A percentile compares a stretch with the other conserved stretches of the same genome.
These are phyloP conservation scores for Venturia carpophila DNA, from an alignment of 2,329 filamentous ascomycete species.

Conservation along the genomic window DNA sequence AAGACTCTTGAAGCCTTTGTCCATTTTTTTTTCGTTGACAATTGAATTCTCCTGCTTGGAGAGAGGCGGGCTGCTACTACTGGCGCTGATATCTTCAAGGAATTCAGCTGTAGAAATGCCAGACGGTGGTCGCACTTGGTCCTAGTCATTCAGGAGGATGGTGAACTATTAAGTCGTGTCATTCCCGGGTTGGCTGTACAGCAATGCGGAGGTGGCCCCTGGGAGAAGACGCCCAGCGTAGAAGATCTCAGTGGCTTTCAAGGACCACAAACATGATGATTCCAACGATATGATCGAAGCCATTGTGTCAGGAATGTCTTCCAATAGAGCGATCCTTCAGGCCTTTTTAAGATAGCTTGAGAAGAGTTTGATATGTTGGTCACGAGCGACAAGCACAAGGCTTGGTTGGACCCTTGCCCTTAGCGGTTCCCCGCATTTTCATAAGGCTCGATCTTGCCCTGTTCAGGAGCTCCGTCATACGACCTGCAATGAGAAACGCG, in stretches of 20 bases:
- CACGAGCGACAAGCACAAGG: neutral
- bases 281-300: neutral
- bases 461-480: neutral
- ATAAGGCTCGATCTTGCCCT: conserved; percentile 7
- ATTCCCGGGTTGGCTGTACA: neutral
- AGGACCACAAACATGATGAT: neutral
- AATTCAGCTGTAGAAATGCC: neutral
- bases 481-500: neutral
- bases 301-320: neutral
- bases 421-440: conserved; percentile 4
- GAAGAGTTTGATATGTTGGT: neutral
- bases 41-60: too few species aligned
- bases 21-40: too few species aligned
- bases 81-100: too few species aligned
- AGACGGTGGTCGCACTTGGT: neutral
- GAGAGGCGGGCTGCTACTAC: too few species aligned
- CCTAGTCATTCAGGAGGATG: neutral
- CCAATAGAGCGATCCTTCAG: neutral
- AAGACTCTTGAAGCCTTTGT: neutral
- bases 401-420: neutral
- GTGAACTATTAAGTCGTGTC: neutral
- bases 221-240: too few species aligned
- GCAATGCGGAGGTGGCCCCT: too few species aligned
- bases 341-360: neutral
- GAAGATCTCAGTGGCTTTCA: neutral